Percentiles rank a stretch among this genome's conserved stretches.
phyloP scores from a whole-genome alignment of 106 monocot genomes.

The Allium cepa region DNA sequence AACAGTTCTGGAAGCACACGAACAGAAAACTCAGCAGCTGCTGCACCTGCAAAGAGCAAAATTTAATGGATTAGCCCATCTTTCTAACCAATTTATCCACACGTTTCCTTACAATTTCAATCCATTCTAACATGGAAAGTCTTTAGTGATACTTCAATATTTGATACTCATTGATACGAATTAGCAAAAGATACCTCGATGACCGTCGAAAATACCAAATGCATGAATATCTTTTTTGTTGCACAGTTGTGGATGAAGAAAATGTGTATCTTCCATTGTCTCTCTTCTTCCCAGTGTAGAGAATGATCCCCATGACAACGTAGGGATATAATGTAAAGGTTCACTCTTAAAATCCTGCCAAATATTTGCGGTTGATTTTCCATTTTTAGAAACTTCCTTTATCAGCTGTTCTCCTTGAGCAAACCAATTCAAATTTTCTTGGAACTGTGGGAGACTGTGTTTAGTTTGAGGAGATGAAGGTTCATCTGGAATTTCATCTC shows the following conservation, averaged over 20 bases:
- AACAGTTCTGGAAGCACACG: constrained; percentile 74
- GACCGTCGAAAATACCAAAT: constrained; percentile 97
- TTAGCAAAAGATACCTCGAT: constrained; percentile 50
- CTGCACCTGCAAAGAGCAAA: constrained; percentile 49
- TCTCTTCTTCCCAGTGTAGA: constrained; percentile 86
- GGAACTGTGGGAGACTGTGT: constrained; percentile 9
- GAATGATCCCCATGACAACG: constrained; percentile 91
- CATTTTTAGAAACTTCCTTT: constrained; percentile 11
- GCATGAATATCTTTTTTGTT: constrained; percentile 48
- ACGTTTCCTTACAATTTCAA: too few relatives aligned
- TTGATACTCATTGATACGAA: not conserved
- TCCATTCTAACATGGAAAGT: too few relatives aligned
- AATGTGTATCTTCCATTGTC: constrained; percentile 96
- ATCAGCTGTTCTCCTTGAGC: constrained; percentile 53
- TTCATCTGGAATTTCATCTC: not conserved
- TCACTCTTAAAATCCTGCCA: constrained; percentile 32
- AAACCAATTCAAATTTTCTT: constrained; percentile 72
- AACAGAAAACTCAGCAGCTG: constrained; percentile 93
- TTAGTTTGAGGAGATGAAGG: constrained; percentile 8
- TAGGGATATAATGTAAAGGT: constrained; percentile 42
- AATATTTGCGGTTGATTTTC: constrained; percentile 5
- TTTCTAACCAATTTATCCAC: not conserved
- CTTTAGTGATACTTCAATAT: not conserved
- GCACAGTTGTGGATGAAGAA: constrained; percentile 75
- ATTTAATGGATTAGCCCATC: too few relatives aligned